Evolutionary conservation across 192 early-diverging fungal species (phyloP), one percentile per base, ranked within the genome.

Genomic region (Lunasporangiospora selenospora): DNA sequence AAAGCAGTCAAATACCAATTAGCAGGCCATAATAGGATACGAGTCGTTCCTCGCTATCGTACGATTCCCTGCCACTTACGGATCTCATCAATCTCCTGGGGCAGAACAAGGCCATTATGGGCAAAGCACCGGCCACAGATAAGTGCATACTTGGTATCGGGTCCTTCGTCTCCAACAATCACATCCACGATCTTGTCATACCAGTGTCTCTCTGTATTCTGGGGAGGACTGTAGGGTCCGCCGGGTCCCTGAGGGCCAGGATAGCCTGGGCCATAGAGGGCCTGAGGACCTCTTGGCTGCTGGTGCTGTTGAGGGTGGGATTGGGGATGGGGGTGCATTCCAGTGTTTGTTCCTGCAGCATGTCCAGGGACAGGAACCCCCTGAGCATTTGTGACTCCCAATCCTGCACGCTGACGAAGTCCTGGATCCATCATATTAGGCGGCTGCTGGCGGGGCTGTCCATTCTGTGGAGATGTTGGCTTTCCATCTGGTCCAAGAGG

Each of bases 131-230:
- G 80, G 29, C 89, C 81, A 70, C 97, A 99, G 36, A 99, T 92
- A 26, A 99, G 81, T 18, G 97, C 97, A 64, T 95, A 99, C 63
- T 94, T 93, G 65, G 87, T 90, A 29, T 93, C 87, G 2, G 91
- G 92, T 19, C 91, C 89, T 23, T 93, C 92, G 33, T 95, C 95
- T 9, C 97, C 97, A 26, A 97, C 90, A 23, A 99, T 80, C 49
- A 92, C 90, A 69, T 97, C 95, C 26, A 99, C 84, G 10, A 97
- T 80, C 71, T 89, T 93, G 75, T 99, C 97, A 58, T 90, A 92
- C 95, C 95, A 99, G 10, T 77, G 76, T 7, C 65, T 56, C 38
- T 73, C 60, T 2, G 34, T 58, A 18, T 40, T 60, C 4, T 48
- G 40, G 18, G 31, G 44, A 24, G 59, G 59, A 34, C 29, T 40